Conservation (phyloP, 148 eudicot species). For the Talinum fruticosum region DNA sequence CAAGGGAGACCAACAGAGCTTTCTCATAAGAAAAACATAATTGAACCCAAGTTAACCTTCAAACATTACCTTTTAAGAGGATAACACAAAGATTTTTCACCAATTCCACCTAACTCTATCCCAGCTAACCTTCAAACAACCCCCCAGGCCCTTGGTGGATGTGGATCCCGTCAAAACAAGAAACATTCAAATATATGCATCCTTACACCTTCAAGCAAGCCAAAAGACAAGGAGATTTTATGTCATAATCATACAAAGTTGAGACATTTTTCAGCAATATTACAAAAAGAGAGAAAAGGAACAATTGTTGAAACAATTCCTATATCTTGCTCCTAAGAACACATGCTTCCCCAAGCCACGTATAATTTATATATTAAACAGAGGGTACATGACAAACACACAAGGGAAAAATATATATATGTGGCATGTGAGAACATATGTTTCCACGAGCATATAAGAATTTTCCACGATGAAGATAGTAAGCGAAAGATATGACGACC, state of each 20-base stretch:
- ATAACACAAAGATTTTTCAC: not conserved
- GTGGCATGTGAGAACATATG: no score
- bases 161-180: not conserved
- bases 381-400: no score
- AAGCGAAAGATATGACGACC: no score
- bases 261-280: not conserved
- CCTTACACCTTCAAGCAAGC: not conserved
- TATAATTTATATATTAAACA: no score
- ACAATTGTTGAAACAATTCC: no score
- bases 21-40: not conserved
- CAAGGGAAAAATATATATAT: no score
- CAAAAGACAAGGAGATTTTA: not conserved
- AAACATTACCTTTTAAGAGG: not conserved
- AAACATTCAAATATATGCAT: not conserved
- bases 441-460: no score
- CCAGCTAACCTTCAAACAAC: not conserved
- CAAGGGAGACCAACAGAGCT: not conserved
- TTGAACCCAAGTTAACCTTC: not conserved
- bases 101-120: not conserved
- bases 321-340: no score
- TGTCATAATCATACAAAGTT: not conserved
- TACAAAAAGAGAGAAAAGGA: not conserved
- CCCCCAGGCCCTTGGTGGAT: no score
- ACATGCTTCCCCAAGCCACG: no score
- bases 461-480: not conserved